A percentile compares a stretch with the other conserved stretches of the same genome.
These are phyloP conservation scores for Grosmannia clavigera DNA, from an alignment of 2,329 filamentous ascomycete genomes.

Conservation along the genomic window DNA sequence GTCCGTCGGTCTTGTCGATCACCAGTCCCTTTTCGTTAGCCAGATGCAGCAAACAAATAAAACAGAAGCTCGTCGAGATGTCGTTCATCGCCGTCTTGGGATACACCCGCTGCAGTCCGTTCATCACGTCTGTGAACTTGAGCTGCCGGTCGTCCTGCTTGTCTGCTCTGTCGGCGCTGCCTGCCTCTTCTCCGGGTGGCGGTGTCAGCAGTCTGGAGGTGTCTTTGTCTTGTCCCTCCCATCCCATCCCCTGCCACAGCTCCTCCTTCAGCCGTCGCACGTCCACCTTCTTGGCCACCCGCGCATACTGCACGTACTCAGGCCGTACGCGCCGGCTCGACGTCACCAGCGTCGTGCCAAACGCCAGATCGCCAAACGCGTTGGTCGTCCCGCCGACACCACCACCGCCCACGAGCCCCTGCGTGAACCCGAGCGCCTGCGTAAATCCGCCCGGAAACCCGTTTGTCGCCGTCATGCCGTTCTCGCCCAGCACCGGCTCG, in stretches of 20 bases:
- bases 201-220: constrained; percentile 11
- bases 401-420: constrained; percentile 20
- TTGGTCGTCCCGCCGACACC: constrained; percentile 30
- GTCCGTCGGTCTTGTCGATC: constrained; percentile 50
- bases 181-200: constrained; percentile 5
- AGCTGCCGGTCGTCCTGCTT: constrained; percentile 35
- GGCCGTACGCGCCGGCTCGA: constrained; percentile 49
- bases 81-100: constrained; percentile 77
- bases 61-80: constrained; percentile 87
- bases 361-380: constrained; percentile 30
- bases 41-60: constrained; percentile 83
- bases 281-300: constrained; percentile 60
- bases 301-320: constrained; percentile 59
- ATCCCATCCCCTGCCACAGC: constrained; percentile 54
- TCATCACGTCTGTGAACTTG: constrained; percentile 88
- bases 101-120: constrained; percentile 75
- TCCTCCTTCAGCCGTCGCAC: constrained; percentile 57
- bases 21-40: constrained; percentile 86
- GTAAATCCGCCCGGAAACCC: constrained; percentile 24
- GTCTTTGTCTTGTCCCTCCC: constrained; percentile 30
- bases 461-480: background rate
- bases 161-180: background rate
- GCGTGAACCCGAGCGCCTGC: constrained; percentile 16
- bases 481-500: background rate
- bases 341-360: constrained; percentile 57